Evolutionary conservation across 805 yeast genomes (phyloP).

Genomic region (Candida coleopterorum): DNA sequence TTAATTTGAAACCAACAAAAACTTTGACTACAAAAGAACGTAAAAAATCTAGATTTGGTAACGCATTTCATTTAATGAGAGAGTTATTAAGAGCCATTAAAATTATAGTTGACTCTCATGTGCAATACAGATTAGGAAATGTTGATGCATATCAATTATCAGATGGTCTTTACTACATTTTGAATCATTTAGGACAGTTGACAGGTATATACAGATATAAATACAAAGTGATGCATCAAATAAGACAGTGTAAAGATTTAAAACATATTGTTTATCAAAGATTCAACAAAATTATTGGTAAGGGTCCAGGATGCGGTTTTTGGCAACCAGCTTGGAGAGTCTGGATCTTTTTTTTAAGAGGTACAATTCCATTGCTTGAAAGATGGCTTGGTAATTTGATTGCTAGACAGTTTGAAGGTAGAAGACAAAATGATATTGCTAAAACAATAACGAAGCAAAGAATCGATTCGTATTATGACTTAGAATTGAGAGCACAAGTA

Average conservation of each 20-base stretch:
- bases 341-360: conserved; percentile 90
- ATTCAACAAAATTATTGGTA: conserved; percentile 83
- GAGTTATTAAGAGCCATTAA: conserved; percentile 84
- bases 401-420: conserved; percentile 93
- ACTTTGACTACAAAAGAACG: conserved; percentile 95
- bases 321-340: conserved; percentile 99
- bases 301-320: conserved; percentile 98
- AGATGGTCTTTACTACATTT: conserved; percentile 85
- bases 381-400: conserved; percentile 91
- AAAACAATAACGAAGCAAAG: conserved; percentile 95
- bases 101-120: conserved; percentile 87
- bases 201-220: conserved; percentile 97
- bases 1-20: conserved; percentile 93
- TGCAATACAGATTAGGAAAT: conserved; percentile 83
- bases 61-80: conserved; percentile 89
- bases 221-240: conserved; percentile 97
- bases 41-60: conserved; percentile 92
- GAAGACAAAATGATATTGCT: conserved; percentile 85
- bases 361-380: conserved; percentile 85
- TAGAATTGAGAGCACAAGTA: conserved; percentile 89
- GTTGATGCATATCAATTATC: conserved; percentile 92
- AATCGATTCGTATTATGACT: conserved; percentile 89
- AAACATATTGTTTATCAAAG: conserved; percentile 86
- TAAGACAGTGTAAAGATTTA: conserved; percentile 89
- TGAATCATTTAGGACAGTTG: conserved; percentile 91